phyloP scores from a whole-genome alignment of 148 eudicot species.

The Camellia granthamiana region DNA sequence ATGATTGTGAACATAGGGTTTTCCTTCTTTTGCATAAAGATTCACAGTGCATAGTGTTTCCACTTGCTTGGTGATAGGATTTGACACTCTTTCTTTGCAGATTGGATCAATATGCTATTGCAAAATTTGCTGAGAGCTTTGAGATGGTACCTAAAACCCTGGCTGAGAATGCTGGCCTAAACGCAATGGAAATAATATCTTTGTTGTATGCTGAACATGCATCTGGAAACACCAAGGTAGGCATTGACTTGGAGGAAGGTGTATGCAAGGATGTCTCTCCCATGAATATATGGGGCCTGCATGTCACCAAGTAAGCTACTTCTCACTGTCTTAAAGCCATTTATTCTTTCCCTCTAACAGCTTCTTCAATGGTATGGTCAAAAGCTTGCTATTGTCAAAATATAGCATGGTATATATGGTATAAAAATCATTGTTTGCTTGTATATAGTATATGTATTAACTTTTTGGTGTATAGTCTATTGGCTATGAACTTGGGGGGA shows the following conservation, averaged over 20 bases:
- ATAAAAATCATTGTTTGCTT: not conserved
- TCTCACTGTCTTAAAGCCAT: not conserved
- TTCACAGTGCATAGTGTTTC: not conserved
- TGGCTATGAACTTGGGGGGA: not conserved
- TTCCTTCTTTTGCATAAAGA: not conserved
- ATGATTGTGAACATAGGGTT: not conserved
- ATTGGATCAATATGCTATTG: slow-evolving; percentile 90
- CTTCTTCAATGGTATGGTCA: too few species aligned
- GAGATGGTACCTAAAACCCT: slow-evolving; percentile 91
- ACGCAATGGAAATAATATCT: slow-evolving; percentile 92
- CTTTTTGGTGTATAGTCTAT: not conserved
- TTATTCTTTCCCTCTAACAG: not conserved
- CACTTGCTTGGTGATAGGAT: not conserved
- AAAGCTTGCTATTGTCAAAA: too few species aligned
- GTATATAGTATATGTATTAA: not conserved
- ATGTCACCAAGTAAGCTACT: slow-evolving; percentile 54
- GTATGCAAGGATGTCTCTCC: slow-evolving; percentile 67
- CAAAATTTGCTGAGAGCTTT: slow-evolving; percentile 90
- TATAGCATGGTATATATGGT: not conserved
- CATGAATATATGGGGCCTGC: slow-evolving; percentile 80
- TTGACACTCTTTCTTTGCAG: slow-evolving; percentile 35
- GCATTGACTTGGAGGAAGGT: slow-evolving; percentile 83
- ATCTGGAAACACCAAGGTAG: slow-evolving; percentile 78
- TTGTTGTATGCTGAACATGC: slow-evolving; percentile 84
- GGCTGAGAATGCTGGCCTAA: slow-evolving; percentile 94